Base-by-base conservation (phyloP, 495 filamentous ascomycete species). In the Xylaria nigripes region DNA sequence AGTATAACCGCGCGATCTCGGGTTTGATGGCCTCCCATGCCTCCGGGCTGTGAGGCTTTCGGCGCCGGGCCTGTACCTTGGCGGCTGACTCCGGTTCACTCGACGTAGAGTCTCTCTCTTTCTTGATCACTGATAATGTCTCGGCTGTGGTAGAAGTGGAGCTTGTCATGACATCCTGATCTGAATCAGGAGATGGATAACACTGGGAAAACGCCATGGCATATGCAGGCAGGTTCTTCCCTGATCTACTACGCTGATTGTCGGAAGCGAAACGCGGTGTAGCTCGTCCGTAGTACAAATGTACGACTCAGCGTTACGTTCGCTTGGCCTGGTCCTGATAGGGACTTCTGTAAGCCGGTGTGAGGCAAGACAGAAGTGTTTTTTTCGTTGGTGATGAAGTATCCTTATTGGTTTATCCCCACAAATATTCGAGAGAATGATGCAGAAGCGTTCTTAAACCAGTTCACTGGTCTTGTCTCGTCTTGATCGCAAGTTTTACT, bases 1-100 rank as follows among this genome's bases (percentile, higher is more conserved):
- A 42, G 44, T 66, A 66, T 16, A 66, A 58, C 22, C 61, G 64
- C 5, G 54, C 54, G 21, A 66, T 66, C n/a, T 60, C 61, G 15
- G 51, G 56, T 49, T 66, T 66, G 21, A 64, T 58, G 19, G 59
- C 50, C 46, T 66, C 64, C 64, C 64, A 66, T 6, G 61, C 59
- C 32, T 66, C 59, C 8, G 61, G 59, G 45, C 57, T 60, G 45
- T 66, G 64, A 29, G 64, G 56, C 47, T 58, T 60, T 49, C 61
- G 58, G 24, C 61, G 61, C 34, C 44, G 59, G 40, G 30, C 46
- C 48, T 45, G 51, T 22, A 9, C 29, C 44, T 52, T 30, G 29
- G 22, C 32, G 25, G 50, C 8, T 13, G 27, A 6, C 23, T 32
- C 40, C 18, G 40, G 38, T 25, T 40, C 50, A 34, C 50, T 32